Conservation (phyloP, 192 early-diverging fungal species). For the Coemansia sp. region DNA sequence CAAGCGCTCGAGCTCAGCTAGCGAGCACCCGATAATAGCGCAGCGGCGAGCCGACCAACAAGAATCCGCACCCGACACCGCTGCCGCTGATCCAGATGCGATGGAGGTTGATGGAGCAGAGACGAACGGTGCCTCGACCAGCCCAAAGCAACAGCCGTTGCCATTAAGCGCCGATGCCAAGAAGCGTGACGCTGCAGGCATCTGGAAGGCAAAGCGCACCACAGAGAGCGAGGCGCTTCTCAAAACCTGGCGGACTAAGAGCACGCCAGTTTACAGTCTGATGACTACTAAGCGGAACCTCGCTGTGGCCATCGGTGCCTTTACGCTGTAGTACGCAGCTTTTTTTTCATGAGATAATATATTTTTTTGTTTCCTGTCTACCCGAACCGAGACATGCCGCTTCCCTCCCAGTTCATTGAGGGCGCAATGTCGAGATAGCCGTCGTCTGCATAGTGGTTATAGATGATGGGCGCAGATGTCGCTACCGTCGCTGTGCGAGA, state of each 20-base stretch:
- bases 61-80: slow-evolving; percentile 4
- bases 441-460: slow-evolving; percentile 48
- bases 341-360: neutral
- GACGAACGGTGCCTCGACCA: neutral
- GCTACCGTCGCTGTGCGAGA: neutral
- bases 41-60: slow-evolving; percentile 24
- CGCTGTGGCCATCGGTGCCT: slow-evolving; percentile 81
- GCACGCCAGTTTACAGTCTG: slow-evolving; percentile 84
- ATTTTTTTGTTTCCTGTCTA: neutral
- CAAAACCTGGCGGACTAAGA: slow-evolving; percentile 82
- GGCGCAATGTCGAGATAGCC: slow-evolving; percentile 27
- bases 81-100: slow-evolving; percentile 39
- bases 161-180: slow-evolving; percentile 17
- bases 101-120: neutral
- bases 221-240: slow-evolving; percentile 60
- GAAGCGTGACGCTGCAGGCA: slow-evolving; percentile 50
- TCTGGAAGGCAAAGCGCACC: slow-evolving; percentile 47
- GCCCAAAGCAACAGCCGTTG: slow-evolving; percentile 6
- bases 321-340: slow-evolving; percentile 18
- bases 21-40: slow-evolving; percentile 38
- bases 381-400: slow-evolving; percentile 36
- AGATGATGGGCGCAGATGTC: neutral
- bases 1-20: slow-evolving; percentile 56
- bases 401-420: slow-evolving; percentile 38
- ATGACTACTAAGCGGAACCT: slow-evolving; percentile 85